phyloP scores from a whole-genome alignment of 2,329 filamentous ascomycete species.

The Trichophyton mentagrophytes region DNA sequence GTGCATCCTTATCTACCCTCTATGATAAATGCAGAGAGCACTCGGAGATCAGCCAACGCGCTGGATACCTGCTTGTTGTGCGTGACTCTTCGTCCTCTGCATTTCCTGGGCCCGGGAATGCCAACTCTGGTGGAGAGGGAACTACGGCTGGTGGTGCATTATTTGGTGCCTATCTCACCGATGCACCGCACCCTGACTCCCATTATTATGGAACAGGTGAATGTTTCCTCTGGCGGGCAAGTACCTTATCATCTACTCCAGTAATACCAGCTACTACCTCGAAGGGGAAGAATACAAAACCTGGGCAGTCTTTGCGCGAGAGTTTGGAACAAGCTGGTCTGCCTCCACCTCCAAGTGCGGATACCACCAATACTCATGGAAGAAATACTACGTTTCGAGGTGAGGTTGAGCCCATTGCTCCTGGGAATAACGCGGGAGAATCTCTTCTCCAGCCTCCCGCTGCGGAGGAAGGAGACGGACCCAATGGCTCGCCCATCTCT shows the following conservation, averaged over 20 bases:
- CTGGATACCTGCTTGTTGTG: conserved; percentile 82
- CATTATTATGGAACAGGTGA: conserved; percentile 95
- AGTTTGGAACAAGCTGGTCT: conserved; percentile 42
- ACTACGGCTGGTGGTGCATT: conserved; percentile 31
- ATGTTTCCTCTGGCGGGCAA: conserved; percentile 81
- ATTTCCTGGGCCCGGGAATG: conserved; percentile 2
- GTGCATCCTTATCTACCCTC: conserved; percentile 71
- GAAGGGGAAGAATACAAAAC: conserved; percentile 4
- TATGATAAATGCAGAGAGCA: conserved; percentile 66
- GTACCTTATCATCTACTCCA: conserved; percentile 45
- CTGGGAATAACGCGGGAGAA: neutral
- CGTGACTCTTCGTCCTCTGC: conserved; percentile 46
- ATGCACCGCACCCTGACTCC: conserved; percentile 64
- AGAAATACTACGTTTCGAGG: conserved; percentile 47
- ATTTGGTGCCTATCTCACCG: conserved; percentile 90
- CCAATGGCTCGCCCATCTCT: neutral
- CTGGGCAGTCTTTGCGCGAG: conserved; percentile 15
- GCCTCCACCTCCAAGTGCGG: conserved; percentile 56
- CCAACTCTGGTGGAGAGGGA: conserved; percentile 26
- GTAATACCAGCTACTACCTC: conserved; percentile 16
- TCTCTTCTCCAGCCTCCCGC: neutral
- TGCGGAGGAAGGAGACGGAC: neutral
- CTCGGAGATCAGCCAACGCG: conserved; percentile 51
- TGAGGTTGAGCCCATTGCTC: conserved; percentile 19
- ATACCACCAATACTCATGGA: conserved; percentile 46